Evolutionary conservation across 371 early-diverging fungal genomes (phyloP).

Genomic region (Mortierella polycephala): DNA sequence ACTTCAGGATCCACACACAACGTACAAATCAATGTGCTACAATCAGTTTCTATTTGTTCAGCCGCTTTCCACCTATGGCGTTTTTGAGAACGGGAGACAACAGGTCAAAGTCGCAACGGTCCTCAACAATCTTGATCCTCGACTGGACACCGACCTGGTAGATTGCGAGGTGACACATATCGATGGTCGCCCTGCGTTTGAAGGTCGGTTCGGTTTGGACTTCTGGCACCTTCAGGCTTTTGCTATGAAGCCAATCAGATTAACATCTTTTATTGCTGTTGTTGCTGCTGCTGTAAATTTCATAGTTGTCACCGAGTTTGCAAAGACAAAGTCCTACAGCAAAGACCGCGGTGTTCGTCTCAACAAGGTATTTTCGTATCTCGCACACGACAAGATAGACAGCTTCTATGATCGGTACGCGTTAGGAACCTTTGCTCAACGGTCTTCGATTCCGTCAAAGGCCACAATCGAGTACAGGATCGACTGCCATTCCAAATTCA

Average conservation of each 20-base stretch:
- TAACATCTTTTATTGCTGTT: too few species aligned
- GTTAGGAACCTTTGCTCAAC: slow-evolving; percentile 46
- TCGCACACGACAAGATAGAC: slow-evolving; percentile 39
- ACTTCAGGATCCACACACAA: slow-evolving; percentile 46
- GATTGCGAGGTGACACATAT: slow-evolving; percentile 53
- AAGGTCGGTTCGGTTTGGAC: slow-evolving; percentile 10
- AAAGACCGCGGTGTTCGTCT: slow-evolving; percentile 45
- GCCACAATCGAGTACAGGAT: slow-evolving; percentile 38
- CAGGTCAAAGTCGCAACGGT: slow-evolving; percentile 43
- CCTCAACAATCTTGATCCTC: slow-evolving; percentile 32
- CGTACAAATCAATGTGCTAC: slow-evolving; percentile 48
- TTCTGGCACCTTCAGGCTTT: too few species aligned
- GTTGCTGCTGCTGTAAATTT: neutral
- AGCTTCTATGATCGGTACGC: slow-evolving; percentile 32
- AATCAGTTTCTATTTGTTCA: slow-evolving; percentile 48
- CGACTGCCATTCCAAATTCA: slow-evolving; percentile 25
- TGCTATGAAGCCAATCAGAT: neutral
- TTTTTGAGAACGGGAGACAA: slow-evolving; percentile 38
- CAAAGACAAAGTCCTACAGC: slow-evolving; percentile 35
- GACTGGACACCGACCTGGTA: slow-evolving; percentile 15
- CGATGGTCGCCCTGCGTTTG: slow-evolving; percentile 43
- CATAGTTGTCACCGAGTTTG: slow-evolving; percentile 28
- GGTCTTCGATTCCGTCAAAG: slow-evolving; percentile 30
- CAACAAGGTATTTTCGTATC: slow-evolving; percentile 49
- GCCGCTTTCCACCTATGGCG: slow-evolving; percentile 46